phyloP scores from a whole-genome alignment of 169 alveolate genomes.

The Sarcocystis neurona region DNA sequence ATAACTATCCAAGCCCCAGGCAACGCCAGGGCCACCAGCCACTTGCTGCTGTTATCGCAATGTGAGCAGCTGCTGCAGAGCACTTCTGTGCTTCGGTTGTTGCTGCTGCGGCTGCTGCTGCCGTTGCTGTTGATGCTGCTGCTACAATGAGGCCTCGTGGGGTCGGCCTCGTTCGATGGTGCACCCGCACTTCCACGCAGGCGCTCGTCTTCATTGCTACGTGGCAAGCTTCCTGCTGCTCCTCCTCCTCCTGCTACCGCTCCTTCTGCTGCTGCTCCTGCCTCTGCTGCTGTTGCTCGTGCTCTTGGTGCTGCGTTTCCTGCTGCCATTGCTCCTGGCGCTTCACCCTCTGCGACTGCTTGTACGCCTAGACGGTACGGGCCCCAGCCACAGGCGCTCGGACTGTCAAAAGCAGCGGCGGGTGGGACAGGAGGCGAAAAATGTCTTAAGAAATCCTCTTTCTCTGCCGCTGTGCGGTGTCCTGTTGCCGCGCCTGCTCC shows the following conservation, averaged over 20 bases:
- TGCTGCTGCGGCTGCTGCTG: slow-evolving; percentile 36
- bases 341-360: too few species aligned
- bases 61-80: too few species aligned
- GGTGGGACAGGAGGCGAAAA: too few species aligned
- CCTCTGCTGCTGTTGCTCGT: slow-evolving; percentile 10
- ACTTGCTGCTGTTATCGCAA: too few species aligned
- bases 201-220: not conserved
- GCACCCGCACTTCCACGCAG: not conserved
- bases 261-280: slow-evolving; percentile 13
- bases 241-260: slow-evolving; percentile 26
- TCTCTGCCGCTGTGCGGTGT: too few species aligned
- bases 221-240: not conserved
- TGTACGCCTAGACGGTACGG: too few species aligned
- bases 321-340: not conserved
- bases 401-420: too few species aligned
- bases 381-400: too few species aligned
- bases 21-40: slow-evolving; percentile 58
- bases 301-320: slow-evolving; percentile 7
- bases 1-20: slow-evolving; percentile 48
- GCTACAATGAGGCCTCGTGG: slow-evolving; percentile 8
- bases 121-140: not conserved
- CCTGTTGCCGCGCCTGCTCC: too few species aligned
- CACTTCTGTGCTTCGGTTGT: slow-evolving; percentile 11
- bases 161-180: not conserved
- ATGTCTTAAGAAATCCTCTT: too few species aligned